Conservation (phyloP, 2,329 filamentous ascomycete species). For the Fonsecaea multimorphosa region DNA sequence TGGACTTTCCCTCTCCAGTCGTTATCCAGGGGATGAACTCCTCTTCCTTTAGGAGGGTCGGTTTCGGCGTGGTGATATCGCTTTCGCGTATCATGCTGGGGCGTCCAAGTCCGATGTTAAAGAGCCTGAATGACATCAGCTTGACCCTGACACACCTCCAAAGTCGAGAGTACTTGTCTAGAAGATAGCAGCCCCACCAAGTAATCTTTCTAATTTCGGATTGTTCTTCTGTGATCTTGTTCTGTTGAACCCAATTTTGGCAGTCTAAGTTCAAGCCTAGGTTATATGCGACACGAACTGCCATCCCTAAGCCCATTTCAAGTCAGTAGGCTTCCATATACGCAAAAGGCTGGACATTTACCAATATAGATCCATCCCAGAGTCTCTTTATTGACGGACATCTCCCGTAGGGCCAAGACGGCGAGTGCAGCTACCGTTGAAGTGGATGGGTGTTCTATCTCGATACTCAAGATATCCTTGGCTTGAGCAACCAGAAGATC, state of each 20-base stretch:
- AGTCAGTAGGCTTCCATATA: not conserved
- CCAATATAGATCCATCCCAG: constrained; percentile 19
- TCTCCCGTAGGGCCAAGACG: not conserved
- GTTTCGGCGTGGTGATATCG: constrained; percentile 10
- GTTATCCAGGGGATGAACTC: constrained; percentile 7
- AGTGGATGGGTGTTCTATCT: constrained; percentile 13
- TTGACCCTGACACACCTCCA: not conserved
- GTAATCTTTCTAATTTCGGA: constrained; percentile 12
- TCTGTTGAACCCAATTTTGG: not conserved
- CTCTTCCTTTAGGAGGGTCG: constrained; percentile 1
- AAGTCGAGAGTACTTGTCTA: constrained; percentile 18
- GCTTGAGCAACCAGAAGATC: constrained; percentile 19
- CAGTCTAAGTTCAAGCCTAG: constrained; percentile 19
- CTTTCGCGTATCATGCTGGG: constrained; percentile 6
- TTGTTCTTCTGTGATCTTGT: constrained; percentile 14
- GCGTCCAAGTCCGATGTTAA: constrained; percentile 14
- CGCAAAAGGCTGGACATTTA: not conserved
- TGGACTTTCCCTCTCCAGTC: not conserved
- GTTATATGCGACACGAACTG: constrained; percentile 15
- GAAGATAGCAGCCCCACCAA: constrained; percentile 22
- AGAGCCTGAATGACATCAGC: not conserved
- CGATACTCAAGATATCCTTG: not conserved
- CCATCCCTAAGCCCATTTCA: constrained; percentile 6
- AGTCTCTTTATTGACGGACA: constrained; percentile 12
- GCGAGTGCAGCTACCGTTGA: constrained; percentile 3